A percentile compares a stretch with the other conserved stretches of the same genome.
These are phyloP conservation scores for Diaporthe sp. DNA, from an alignment of 2,329 filamentous ascomycete species.

Conservation along the genomic window DNA sequence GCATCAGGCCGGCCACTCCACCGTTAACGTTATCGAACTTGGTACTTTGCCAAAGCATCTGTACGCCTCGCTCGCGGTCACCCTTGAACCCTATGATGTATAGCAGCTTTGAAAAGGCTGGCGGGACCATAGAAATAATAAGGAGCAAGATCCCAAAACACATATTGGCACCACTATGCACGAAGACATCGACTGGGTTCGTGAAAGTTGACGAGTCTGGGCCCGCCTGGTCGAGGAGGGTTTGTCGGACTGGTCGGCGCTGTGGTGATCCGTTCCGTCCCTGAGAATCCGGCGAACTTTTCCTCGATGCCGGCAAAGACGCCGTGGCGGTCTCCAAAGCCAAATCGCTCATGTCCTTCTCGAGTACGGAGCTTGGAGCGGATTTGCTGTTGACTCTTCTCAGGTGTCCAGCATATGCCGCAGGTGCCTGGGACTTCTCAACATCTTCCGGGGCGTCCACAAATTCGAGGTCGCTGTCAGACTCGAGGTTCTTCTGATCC, in stretches of 20 bases:
- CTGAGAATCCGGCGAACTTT: slow-evolving; percentile 33
- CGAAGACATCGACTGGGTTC: slow-evolving; percentile 86
- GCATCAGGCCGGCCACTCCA: slow-evolving; percentile 85
- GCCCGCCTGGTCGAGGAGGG: slow-evolving; percentile 54
- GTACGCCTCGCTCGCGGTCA: slow-evolving; percentile 84
- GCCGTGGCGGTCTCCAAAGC: slow-evolving; percentile 19
- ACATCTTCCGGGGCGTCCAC: slow-evolving; percentile 66
- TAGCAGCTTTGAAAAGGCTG: slow-evolving; percentile 87
- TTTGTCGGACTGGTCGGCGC: slow-evolving; percentile 47
- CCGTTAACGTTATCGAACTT: slow-evolving; percentile 91
- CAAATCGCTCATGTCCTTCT: slow-evolving; percentile 38
- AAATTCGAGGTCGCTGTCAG: slow-evolving; percentile 63
- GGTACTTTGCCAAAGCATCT: slow-evolving; percentile 92
- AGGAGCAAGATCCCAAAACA: slow-evolving; percentile 91
- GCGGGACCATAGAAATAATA: slow-evolving; percentile 92
- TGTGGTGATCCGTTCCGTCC: slow-evolving; percentile 33
- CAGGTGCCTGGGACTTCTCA: slow-evolving; percentile 59
- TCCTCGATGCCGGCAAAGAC: slow-evolving; percentile 30
- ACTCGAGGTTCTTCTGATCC: slow-evolving; percentile 40
- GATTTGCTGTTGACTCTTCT: slow-evolving; percentile 49
- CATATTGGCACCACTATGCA: slow-evolving; percentile 89
- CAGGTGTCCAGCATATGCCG: slow-evolving; percentile 61
- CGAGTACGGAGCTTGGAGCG: slow-evolving; percentile 34
- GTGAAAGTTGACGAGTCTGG: slow-evolving; percentile 76
- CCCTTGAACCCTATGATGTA: slow-evolving; percentile 93